These are phyloP conservation scores for Pythium brachiatum DNA, from an alignment of 352 stramenopile species.

Conservation along the genomic window DNA sequence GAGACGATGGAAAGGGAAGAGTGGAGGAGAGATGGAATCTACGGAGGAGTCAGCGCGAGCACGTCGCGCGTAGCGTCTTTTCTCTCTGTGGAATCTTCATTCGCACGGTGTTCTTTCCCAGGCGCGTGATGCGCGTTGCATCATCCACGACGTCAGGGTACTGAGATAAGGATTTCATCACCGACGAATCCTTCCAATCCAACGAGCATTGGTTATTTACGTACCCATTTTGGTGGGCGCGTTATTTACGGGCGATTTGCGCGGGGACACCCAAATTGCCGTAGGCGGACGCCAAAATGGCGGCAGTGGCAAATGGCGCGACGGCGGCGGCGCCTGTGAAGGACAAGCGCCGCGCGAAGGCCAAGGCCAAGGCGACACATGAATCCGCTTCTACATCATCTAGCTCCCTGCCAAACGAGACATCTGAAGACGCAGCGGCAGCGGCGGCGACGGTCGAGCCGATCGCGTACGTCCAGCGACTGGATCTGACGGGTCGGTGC, in stretches of 20 bases:
- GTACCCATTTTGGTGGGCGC: not conserved
- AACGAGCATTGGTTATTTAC: not conserved
- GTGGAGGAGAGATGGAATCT: no score
- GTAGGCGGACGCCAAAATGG: not conserved
- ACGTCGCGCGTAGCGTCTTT: not conserved
- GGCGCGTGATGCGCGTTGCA: not conserved
- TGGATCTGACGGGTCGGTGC: constrained; percentile 42
- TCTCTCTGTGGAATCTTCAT: not conserved
- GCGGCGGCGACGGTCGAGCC: not conserved
- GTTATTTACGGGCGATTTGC: not conserved
- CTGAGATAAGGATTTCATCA: not conserved
- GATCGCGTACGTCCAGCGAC: constrained; percentile 36
- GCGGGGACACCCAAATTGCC: not conserved
- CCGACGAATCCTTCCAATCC: not conserved
- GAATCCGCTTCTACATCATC: not conserved
- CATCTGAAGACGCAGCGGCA: not conserved
- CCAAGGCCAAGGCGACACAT: not conserved
- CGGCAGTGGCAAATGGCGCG: not conserved
- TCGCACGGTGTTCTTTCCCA: not conserved
- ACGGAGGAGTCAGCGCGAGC: not conserved
- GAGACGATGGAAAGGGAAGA: no score
- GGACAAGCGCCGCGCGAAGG: constrained; percentile 4
- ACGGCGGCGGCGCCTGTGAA: not conserved
- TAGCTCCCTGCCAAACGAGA: not conserved
- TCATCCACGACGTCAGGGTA: not conserved